phyloP scores from a whole-genome alignment of 2,329 filamentous ascomycete genomes.

The Aspergillus fischeri region DNA sequence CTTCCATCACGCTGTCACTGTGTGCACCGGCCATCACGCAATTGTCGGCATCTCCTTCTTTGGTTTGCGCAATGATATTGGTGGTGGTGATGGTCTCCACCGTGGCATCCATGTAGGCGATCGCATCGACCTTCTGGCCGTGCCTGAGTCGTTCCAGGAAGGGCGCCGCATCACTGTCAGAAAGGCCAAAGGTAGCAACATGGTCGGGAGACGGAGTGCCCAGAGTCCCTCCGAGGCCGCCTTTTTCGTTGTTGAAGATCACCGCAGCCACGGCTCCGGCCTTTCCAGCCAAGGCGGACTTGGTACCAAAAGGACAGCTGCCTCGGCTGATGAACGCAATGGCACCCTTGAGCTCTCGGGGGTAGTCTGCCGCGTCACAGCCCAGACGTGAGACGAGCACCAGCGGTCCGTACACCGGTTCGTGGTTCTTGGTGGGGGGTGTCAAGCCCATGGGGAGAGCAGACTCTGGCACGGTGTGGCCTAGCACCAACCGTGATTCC shows the following conservation, averaged over 20 bases:
- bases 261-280: conserved; percentile 70
- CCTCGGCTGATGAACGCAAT: conserved; percentile 70
- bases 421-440: conserved; percentile 39
- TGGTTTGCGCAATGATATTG: conserved; percentile 59
- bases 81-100: conserved; percentile 47
- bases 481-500: conserved; percentile 58
- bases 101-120: conserved; percentile 42
- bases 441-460: conserved; percentile 62
- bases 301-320: conserved; percentile 65
- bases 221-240: conserved; percentile 62
- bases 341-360: conserved; percentile 52
- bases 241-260: conserved; percentile 68
- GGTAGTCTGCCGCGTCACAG: conserved; percentile 62
- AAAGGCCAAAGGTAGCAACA: conserved; percentile 62
- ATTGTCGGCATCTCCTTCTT: conserved; percentile 54
- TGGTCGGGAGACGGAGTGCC: conserved; percentile 54
- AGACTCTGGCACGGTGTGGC: conserved; percentile 49
- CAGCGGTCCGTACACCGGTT: conserved; percentile 48
- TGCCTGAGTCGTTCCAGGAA: conserved; percentile 53
- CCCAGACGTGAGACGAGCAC: conserved; percentile 54
- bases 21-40: conserved; percentile 57
- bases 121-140: conserved; percentile 36
- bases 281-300: conserved; percentile 63
- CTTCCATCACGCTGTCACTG: conserved; percentile 56
- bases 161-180: conserved; percentile 56